Percentiles rank a stretch among this genome's conserved stretches.
Evolutionary conservation across 495 filamentous ascomycete species (phyloP).

Genomic region (Penicillium desertorum): DNA sequence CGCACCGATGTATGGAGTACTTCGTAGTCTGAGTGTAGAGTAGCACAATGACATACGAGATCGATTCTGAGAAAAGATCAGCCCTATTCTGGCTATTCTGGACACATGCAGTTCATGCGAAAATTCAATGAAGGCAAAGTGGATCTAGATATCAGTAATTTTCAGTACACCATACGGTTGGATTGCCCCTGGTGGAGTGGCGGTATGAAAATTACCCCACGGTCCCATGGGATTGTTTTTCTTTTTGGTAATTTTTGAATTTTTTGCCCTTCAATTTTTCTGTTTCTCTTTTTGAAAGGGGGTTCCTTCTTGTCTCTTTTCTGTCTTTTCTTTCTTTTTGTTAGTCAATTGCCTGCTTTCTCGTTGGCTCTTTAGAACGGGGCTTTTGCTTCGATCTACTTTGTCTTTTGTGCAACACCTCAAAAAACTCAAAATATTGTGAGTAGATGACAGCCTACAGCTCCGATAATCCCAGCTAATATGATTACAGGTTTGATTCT

Average conservation of each 20-base stretch:
- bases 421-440: conserved; percentile 2
- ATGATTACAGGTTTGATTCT: not conserved
- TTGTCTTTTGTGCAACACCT: not conserved
- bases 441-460: not conserved
- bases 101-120: conserved; percentile 6
- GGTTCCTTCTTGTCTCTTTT: not conserved
- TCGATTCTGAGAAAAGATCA: not conserved
- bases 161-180: conserved; percentile 7
- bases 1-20: too few species aligned
- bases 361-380: conserved; percentile 8
- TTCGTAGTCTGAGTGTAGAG: too few species aligned
- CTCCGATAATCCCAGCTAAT: not conserved
- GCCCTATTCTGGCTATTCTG: not conserved
- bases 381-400: conserved; percentile 6
- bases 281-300: conserved; percentile 1
- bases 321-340: conserved; percentile 2
- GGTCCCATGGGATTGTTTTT: conserved; percentile 3
- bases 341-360: conserved; percentile 10
- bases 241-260: not conserved
- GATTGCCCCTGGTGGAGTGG: not conserved
- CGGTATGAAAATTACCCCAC: conserved; percentile 12
- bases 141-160: not conserved
- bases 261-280: not conserved
- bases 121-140: conserved; percentile 2
- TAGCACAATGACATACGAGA: too few species aligned